Base-by-base conservation (phyloP, 164 flowering plant species). In the Litsea cubeba region DNA sequence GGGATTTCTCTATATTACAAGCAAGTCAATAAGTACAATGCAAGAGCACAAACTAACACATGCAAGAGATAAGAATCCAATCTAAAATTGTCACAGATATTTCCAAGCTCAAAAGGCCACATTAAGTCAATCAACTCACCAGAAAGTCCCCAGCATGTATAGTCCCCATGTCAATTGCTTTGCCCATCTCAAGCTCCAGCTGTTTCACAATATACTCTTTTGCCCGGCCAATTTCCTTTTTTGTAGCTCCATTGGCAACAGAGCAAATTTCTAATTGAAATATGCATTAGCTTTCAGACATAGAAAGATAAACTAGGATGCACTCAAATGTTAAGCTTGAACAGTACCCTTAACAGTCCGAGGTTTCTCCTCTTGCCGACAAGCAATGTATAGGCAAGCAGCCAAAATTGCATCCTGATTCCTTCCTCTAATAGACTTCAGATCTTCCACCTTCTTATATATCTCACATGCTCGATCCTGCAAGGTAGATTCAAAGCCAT, bases 401-500 rank as follows among this genome's bases (percentile, higher is more conserved):
- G 93, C 96, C 81, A 85, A 82, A 25, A 89, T 73, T 49, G 92
- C 90, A 70, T 89, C 89, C 79, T 86, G 92, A 79, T 88, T 91
- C 78, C 91, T 86, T 76, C 93, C 93, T 77, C 89, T 84, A 71
- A 83, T 82, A 64, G 91, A 85, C 74, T 90, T 90, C 71, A 83
- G 88, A 80, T 91, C 93, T 79, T 88, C 95, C 70, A 89, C 88
- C 84, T 85, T 89, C 81, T 91, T 89, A 71, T 84, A 91, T 74
- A 91, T 89, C 81, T 91, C 93, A 80, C 86, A 86, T 20, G 93
- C 95, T 57, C 90, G 88, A 72, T 91, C 90, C 94, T 90, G 79
- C 74, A 79, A 17, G 69, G 58, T 49, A 78, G 46, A 24, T 25
- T 62, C 8, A 24, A 8, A 68, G 50, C 12, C 49, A 70, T 22